Base-by-base conservation (phyloP, 2,329 filamentous ascomycete species). In the Trichoderma harzianum region DNA sequence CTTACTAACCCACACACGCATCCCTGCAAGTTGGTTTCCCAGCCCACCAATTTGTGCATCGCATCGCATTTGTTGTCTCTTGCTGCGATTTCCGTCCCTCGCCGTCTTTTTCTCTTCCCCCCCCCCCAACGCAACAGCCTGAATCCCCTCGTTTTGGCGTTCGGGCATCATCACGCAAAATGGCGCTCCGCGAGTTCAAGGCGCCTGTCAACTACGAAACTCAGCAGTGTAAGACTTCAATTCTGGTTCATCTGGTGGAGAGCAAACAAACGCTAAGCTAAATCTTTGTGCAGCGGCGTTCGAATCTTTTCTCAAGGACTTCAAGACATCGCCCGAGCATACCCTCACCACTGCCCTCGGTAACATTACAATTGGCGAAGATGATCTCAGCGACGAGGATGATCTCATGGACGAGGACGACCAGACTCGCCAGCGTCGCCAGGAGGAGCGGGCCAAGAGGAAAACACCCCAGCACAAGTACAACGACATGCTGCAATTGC, bases 401-500 rank as follows among this genome's bases (percentile, higher is more conserved):
- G 94, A 98, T 78, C 93, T 97, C 79, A 94, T 97, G 90, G 93
- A 97, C 79, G 92, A 95, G 77, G 88, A 90, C 73, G 91, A 93
- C 74, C 89, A 89, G 68, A 85, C 85, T 21, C 84, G 85, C 51
- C 84, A 85, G 73, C 84, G 80, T 73, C 86, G 85, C 26, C 85
- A 82, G 67, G 83, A 84, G 75, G 83, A 87, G 62, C 86, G 83
- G 79, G 84, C 84, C 75, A 84, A 79, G 74, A 83, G 83, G 76
- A 83, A 82, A 77, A 81, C 86, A 77, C 91, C 90, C 51, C 93
- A 92, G 79, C 85, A 91, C 80, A 98, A 98, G 83, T 99, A 99
- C 83, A 91, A 92, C 86, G 89, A 93, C 69, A 86, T 95, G 79
- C 85, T 99, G 78, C 95, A 98, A 80, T 89, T 95, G 77, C 87